Evolutionary conservation across 2,329 filamentous ascomycete species (phyloP), one percentile per base, ranked within the genome.

Genomic region (Talaromyces albobiverticillius): DNA sequence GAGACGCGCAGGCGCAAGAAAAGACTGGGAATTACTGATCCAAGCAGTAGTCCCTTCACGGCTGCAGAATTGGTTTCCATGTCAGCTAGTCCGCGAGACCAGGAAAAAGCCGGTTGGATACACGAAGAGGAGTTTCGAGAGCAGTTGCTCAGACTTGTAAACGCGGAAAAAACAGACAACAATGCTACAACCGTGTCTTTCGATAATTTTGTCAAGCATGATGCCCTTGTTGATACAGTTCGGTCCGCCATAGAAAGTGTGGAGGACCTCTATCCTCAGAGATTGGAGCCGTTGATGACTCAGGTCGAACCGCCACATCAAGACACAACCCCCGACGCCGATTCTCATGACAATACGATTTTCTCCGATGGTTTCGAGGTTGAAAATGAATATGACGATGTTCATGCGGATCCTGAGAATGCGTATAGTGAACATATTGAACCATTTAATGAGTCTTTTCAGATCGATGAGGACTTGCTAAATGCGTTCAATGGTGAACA

Each of bases 91-190:
- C 78, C 85, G 29, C 82, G 91, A 51, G 81, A 89, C 56, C 83
- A 84, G 2, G 81, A 86, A 36, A 79, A 83, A n/a, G 83, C 85
- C n/a, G 86, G 85, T 0, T 99, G 94, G 93, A 87, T 96, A 53
- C 92, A 96, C 61, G 93, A 97, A 67, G 85, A 90, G 45, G 92
- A 96, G 64, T 93, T 87, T 64, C 78, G 83, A 29, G 76, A 85
- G 41, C 79, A 88, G 61, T 76, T 95, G 2, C 71, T 76, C 26
- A 74, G 81, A 23, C 76, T 95, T 22, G 82, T 89, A 8, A 67
- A 73, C 1, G 78, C 86, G 22, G 91, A 96, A 67, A 80, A 76
- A 56, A 71, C 71, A 4, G 76, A 79, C 34, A 72, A 71, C 23
- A 68, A 75, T 22, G 75, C 14, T 64, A 68, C 5, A 67, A 76